Evolutionary conservation across 805 yeast genomes (phyloP).

Genomic region (Starmerella roubikii): DNA sequence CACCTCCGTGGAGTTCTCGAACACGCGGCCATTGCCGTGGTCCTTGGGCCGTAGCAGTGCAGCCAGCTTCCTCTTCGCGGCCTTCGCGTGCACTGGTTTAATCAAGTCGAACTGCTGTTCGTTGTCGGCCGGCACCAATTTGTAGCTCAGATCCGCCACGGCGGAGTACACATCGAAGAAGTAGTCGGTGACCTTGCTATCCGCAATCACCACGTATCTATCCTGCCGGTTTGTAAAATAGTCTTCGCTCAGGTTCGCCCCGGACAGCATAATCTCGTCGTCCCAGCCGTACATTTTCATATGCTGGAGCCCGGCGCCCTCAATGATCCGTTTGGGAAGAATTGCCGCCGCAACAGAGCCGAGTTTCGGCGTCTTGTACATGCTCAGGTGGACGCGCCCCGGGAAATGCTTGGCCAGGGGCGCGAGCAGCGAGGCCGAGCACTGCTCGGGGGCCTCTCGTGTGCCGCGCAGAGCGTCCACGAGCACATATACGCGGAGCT

Average conservation of each 20-base stretch:
- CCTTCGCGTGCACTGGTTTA: background rate
- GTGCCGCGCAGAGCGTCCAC: constrained; percentile 88
- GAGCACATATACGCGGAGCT: constrained; percentile 55
- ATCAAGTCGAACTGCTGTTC: constrained; percentile 2
- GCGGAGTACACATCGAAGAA: constrained; percentile 58
- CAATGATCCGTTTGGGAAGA: constrained; percentile 76
- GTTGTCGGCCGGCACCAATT: constrained; percentile 28
- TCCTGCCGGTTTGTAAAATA: constrained; percentile 94
- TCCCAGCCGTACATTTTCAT: constrained; percentile 96
- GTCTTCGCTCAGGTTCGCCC: constrained; percentile 84
- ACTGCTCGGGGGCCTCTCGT: constrained; percentile 69
- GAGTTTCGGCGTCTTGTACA: constrained; percentile 83
- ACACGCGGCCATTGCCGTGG: background rate
- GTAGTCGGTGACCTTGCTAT: constrained; percentile 48
- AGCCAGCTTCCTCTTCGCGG: constrained; percentile 39
- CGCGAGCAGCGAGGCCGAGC: constrained; percentile 65
- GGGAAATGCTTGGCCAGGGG: constrained; percentile 47
- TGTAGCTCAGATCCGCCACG: constrained; percentile 57
- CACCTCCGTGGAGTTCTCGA: constrained; percentile 41
- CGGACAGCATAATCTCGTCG: constrained; percentile 71
- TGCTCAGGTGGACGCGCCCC: constrained; percentile 57
- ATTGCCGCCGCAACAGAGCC: constrained; percentile 48
- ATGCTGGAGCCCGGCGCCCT: constrained; percentile 86
- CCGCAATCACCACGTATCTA: constrained; percentile 64
- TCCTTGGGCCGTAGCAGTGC: constrained; percentile 42